Base-by-base conservation (phyloP, 2,329 filamentous ascomycete species). In the Penicillium sp. region DNA sequence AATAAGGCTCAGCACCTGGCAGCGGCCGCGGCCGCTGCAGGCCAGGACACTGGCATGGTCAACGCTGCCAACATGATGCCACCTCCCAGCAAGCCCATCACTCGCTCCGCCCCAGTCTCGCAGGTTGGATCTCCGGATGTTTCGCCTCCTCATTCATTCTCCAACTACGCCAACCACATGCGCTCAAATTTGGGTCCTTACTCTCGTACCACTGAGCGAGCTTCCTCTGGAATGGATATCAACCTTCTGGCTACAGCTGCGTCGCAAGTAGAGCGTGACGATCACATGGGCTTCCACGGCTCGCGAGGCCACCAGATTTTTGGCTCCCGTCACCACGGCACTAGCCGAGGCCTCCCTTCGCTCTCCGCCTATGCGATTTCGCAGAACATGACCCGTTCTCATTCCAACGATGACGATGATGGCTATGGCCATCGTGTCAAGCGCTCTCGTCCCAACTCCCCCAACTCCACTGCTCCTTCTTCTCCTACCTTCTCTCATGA, bases 401-500 rank as follows among this genome's bases (percentile, higher is more conserved):
- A 93, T 78, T 93, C 90, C 9, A 86, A 90, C 70, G 90, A 91
- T 45, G 88, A 86, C 40, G 79, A 84, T 55, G 88, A 97, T 67
- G 89, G 89, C 66, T 93, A 93, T 74, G 59, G 60, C 50, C 86
- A 86, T 50, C 81, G 91, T 72, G 84, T 89, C 27, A 97, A 97
- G 82, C 87, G 92, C 62, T 97, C 93, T 59, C 83, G 93, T 67
- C 93, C 94, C 43, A 94, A 93, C 74, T 97, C 93, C 37, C 94
- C 93, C 53, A 91, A 95, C 77, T 97, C 93, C 9, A 97, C 93
- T 2, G 93, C 93, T 48, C 94, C 94, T 21, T 96, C 93, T 27
- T 97, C 93, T 33, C 93, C 93, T 27, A 97, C 93, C 4, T 96
- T 97, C 75, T 97, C 93, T 2, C 92, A 97, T 77, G 92, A 96